Evolutionary conservation across 2,329 filamentous ascomycete genomes (phyloP).

Genomic region (Cercospora nicotianae): DNA sequence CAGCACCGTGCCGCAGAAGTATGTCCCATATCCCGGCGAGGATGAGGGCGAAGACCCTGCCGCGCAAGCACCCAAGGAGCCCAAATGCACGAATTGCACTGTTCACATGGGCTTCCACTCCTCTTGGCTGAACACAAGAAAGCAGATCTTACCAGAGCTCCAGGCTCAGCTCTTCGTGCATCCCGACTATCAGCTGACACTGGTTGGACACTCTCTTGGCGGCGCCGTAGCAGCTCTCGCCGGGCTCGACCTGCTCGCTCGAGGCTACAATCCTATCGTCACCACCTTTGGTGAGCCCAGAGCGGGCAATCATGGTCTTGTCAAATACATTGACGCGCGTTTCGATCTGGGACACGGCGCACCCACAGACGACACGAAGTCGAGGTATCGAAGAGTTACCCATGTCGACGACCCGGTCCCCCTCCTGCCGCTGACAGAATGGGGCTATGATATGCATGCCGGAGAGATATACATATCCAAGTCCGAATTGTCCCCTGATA

Average conservation of each 20-base stretch:
- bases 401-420: slow-evolving; percentile 87
- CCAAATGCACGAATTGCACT: slow-evolving; percentile 78
- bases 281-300: slow-evolving; percentile 92
- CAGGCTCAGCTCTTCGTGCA: slow-evolving; percentile 59
- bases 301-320: slow-evolving; percentile 57
- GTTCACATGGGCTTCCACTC: slow-evolving; percentile 88
- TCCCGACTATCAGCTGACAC: slow-evolving; percentile 69
- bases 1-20: slow-evolving; percentile 84
- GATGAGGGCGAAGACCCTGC: slow-evolving; percentile 39
- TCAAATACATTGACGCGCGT: slow-evolving; percentile 54
- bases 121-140: slow-evolving; percentile 76
- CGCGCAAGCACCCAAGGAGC: slow-evolving; percentile 38
- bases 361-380: slow-evolving; percentile 25
- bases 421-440: slow-evolving; percentile 78
- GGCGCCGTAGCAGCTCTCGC: slow-evolving; percentile 89
- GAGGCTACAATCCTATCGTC: slow-evolving; percentile 73
- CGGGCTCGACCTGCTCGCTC: slow-evolving; percentile 72
- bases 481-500: slow-evolving; percentile 63
- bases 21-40: slow-evolving; percentile 75
- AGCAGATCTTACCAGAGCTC: slow-evolving; percentile 67
- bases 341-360: slow-evolving; percentile 42
- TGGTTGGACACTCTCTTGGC: slow-evolving; percentile 89
- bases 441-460: slow-evolving; percentile 82
- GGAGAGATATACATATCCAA: slow-evolving; percentile 87
- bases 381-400: slow-evolving; percentile 73